Base-by-base conservation (phyloP, 768 basidiomycete species). In the Lactarius pseudohatsudake region DNA sequence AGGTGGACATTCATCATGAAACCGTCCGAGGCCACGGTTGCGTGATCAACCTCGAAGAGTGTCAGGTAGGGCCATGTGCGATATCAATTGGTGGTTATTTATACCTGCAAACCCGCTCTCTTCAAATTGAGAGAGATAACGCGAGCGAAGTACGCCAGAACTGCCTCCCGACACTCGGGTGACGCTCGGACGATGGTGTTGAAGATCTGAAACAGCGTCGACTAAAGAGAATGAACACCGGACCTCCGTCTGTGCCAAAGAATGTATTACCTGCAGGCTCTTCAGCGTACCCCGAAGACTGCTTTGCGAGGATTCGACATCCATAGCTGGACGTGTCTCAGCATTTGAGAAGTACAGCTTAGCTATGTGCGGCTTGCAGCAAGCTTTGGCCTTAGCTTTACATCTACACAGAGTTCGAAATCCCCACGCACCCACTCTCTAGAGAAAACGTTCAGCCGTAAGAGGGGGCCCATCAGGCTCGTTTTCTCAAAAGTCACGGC, bases 1-100 rank as follows among this genome's bases (percentile, higher is more conserved):
- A 82, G 82, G 71, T 96, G 91, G 38, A 96, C 73, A 71, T 98
- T 98, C 66, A 92, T 82, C 89, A 99, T 91, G 75, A 94, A 98
- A 64, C 91, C 88, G 74, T 99, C 96, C 0, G 87, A 87, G 1
- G 95, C 86, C 13, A 98, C 95, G 0, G 92, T 93, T 11, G 85
- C 83, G 1, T 87, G 85, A 64, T 98, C 92, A 38, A 97, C 92
- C 86, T 93, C 64, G n/a, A 58, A 26, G 45, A 55, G 40, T 15
- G 56, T 66, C 57, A 61, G 54, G 59, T 16, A 43, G 41, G 47
- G 55, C 8, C 9, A n/a, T 41, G 38, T 10, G 10, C 45, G 28
- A 57, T 59, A 32, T 41, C 34, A 22, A 32, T 43, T 34, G 62
- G 43, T 40, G 4, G 32, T 43, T n/a, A 40, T 2, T 72, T 78